A percentile compares a stretch with the other conserved stretches of the same genome.
Conservation (phyloP, 2,329 filamentous ascomycete species). For the Xylaria sp. region DNA sequence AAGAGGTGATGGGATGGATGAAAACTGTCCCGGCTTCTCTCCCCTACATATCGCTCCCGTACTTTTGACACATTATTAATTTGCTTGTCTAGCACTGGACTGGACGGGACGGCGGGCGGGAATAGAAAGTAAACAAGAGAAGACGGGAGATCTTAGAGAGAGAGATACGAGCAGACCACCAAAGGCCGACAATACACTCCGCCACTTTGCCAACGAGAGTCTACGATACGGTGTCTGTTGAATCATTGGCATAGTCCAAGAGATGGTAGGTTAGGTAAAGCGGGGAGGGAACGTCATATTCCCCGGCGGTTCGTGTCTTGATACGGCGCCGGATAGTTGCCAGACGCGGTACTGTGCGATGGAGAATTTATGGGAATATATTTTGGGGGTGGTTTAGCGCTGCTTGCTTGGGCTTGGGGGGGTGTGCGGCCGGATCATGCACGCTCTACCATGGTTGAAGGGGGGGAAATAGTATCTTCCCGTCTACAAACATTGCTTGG, state of each 20-base stretch:
- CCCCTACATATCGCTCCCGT: too few species aligned
- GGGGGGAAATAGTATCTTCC: too few species aligned
- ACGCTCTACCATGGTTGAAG: background rate
- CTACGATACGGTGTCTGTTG: too few species aligned
- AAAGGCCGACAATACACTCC: background rate
- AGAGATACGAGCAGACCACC: background rate
- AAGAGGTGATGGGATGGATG: conserved; percentile 5
- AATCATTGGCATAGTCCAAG: background rate
- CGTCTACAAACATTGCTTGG: too few species aligned
- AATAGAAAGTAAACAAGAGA: background rate
- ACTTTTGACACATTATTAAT: conserved; percentile 6
- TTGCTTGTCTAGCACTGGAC: conserved; percentile 4
- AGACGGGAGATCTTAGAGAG: background rate
- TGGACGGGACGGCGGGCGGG: too few species aligned
- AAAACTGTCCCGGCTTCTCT: background rate
- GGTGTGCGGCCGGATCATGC: background rate
- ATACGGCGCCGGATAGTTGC: background rate
- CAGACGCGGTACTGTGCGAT: conserved; percentile 3
- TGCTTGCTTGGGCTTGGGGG: background rate
- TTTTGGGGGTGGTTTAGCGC: background rate
- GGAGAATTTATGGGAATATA: background rate
- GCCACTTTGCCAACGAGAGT: background rate
- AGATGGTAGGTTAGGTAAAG: background rate
- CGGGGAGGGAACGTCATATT: background rate
- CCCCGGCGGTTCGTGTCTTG: background rate